These are phyloP conservation scores for Cardiospermum halicacabum DNA, from an alignment of 345 rosid genomes.

Conservation along the genomic window DNA sequence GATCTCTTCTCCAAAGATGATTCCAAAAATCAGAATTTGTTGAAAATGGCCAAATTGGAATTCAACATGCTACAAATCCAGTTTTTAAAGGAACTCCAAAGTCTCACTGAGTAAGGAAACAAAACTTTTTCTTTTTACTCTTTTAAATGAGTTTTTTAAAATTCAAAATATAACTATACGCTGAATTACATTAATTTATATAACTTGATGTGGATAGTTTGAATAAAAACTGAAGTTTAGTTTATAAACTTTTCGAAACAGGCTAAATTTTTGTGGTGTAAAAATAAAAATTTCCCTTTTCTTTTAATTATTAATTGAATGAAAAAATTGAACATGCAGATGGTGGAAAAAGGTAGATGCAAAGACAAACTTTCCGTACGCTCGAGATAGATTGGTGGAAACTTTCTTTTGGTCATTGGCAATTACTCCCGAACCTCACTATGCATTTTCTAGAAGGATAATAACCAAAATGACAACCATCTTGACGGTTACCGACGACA, in stretches of 20 bases:
- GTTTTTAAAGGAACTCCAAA: slow-evolving; percentile 30
- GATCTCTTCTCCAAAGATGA: slow-evolving; percentile 18
- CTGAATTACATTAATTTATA: too few relatives aligned
- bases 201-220: too few relatives aligned
- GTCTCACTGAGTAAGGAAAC: slow-evolving; percentile 16
- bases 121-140: too few relatives aligned
- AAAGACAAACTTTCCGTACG: slow-evolving; percentile 21
- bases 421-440: slow-evolving; percentile 15
- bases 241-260: too few relatives aligned
- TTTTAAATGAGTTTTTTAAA: too few relatives aligned
- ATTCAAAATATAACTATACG: too few relatives aligned
- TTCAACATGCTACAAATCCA: slow-evolving; percentile 32
- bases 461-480: slow-evolving; percentile 19
- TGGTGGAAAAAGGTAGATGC: slow-evolving; percentile 40
- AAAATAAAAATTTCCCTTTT: too few relatives aligned
- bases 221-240: too few relatives aligned
- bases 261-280: too few relatives aligned
- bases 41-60: slow-evolving; percentile 24
- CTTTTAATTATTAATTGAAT: too few relatives aligned
- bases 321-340: too few relatives aligned
- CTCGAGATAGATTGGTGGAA: slow-evolving; percentile 13
- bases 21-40: slow-evolving; percentile 9
- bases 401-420: not conserved
- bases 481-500: slow-evolving; percentile 12
- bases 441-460: slow-evolving; percentile 7